Evolutionary conservation across 2,329 filamentous ascomycete genomes (phyloP), one percentile per base, ranked within the genome.

Genomic region (Beauveria pseudobassiana): DNA sequence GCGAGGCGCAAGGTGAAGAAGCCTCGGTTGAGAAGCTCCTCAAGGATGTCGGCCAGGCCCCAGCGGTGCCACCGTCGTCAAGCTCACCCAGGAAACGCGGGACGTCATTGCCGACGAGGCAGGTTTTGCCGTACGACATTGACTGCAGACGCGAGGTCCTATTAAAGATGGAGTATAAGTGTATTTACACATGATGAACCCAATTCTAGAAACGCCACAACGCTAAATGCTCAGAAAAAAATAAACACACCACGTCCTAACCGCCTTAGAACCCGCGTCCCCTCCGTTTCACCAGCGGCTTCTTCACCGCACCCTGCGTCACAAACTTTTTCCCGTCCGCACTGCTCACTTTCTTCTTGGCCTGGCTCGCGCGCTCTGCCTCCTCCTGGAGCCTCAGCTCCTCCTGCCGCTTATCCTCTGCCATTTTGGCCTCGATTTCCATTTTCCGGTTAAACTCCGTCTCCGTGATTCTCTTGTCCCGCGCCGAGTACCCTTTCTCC

Each of bases 381-480:
- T 85, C 82, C 14, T 75, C 77, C 62, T 74, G 75, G 63, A 80
- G 72, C 65, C 80, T 78, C 64, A 84, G 79, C 67, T 89, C 83
- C 64, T 89, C 86, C 22, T 80, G 77, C 62, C 84, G 83, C 73
- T 91, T 91, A 71, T 97, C 93, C 65, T 89, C 87, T 1, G 89
- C 91, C 89, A 97, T 97, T 75, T 96, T 86, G 3, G 89, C 82
- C 77, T 97, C 93, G 65, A 97, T 93, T 75, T 97, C 93, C 82
- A 96, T 92, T 74, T 90, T 92, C 57, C 86, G 82, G 71, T 96
- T 97, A 73, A 96, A 96, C 73, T 97, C 93, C 18, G 87, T 88
- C 76, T 98, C 93, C 0, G 89, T 93, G 53, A 96, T 85, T 59
- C 90, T 84, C 75, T 92, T 93, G 69, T 96, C 90, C 28, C 90